phyloP scores from a whole-genome alignment of 1,139 yeast species.

The Geotrichum histeridarum region DNA sequence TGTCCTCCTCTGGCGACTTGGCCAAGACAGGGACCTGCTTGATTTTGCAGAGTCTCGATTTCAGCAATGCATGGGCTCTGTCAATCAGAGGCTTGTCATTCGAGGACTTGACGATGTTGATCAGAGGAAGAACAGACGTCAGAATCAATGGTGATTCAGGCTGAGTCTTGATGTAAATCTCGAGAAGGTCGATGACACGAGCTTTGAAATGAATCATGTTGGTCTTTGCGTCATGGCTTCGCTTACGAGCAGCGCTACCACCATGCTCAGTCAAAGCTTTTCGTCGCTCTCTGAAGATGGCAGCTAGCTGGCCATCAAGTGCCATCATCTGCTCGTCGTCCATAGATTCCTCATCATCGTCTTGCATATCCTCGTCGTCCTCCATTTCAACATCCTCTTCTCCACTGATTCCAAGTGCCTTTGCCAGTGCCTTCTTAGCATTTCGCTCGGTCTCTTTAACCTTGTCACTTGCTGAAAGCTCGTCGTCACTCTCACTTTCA shows the following conservation, averaged over 20 bases:
- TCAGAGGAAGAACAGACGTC: conserved; percentile 52
- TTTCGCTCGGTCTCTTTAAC: conserved; percentile 44
- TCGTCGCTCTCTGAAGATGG: conserved; percentile 67
- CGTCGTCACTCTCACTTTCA: conserved; percentile 25
- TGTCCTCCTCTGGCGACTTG: background rate
- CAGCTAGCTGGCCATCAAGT: conserved; percentile 76
- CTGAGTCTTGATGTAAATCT: conserved; percentile 50
- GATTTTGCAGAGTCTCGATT: conserved; percentile 56
- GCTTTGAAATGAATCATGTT: conserved; percentile 75
- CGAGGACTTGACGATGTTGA: conserved; percentile 59
- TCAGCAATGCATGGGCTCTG: conserved; percentile 69
- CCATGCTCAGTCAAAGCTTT: conserved; percentile 25
- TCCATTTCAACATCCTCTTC: conserved; percentile 16
- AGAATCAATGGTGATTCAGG: conserved; percentile 44
- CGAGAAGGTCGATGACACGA: conserved; percentile 71
- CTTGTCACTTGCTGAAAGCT: conserved; percentile 5
- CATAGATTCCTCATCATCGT: conserved; percentile 73
- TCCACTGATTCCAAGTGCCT: conserved; percentile 58
- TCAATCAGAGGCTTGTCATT: conserved; percentile 64
- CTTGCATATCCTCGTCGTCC: conserved; percentile 40
- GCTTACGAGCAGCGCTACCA: conserved; percentile 23
- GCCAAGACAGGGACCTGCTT: conserved; percentile 29
- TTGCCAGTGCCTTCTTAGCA: conserved; percentile 67
- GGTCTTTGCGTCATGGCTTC: conserved; percentile 59
- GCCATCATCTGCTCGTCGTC: conserved; percentile 98